phyloP scores from a whole-genome alignment of 768 basidiomycete species.

The Omphalotus guepiniiformis region DNA sequence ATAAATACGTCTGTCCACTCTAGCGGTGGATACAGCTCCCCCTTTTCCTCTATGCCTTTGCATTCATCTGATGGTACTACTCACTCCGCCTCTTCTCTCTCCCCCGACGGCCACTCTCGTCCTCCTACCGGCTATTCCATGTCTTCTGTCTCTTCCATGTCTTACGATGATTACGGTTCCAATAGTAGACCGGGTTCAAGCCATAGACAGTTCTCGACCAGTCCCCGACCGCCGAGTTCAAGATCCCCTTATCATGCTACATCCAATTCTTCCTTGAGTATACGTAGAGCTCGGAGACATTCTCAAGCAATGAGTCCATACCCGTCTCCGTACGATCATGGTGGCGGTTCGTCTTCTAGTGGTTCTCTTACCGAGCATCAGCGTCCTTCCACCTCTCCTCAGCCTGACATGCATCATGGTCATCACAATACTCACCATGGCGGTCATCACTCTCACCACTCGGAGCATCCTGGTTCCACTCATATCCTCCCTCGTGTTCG shows the following conservation, averaged over 20 bases:
- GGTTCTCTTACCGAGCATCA: constrained; percentile 42
- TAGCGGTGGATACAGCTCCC: constrained; percentile 44
- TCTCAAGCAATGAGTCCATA: constrained; percentile 88
- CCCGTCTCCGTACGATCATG: constrained; percentile 75
- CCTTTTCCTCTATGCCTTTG: constrained; percentile 69
- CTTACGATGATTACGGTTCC: constrained; percentile 62
- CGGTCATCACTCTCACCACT: constrained; percentile 37
- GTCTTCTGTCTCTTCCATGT: constrained; percentile 66
- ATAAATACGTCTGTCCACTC: constrained; percentile 53
- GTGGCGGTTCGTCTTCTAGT: constrained; percentile 7
- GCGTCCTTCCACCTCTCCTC: constrained; percentile 69
- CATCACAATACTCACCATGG: constrained; percentile 24
- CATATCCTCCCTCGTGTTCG: constrained; percentile 61
- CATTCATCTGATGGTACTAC: constrained; percentile 56
- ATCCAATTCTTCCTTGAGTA: constrained; percentile 50
- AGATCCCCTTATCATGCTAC: constrained; percentile 38
- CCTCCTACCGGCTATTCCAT: constrained; percentile 86
- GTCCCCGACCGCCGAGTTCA: constrained; percentile 65
- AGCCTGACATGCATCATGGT: constrained; percentile 42
- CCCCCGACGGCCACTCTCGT: constrained; percentile 75
- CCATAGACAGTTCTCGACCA: constrained; percentile 60
- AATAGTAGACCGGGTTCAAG: constrained; percentile 73
- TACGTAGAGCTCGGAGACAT: constrained; percentile 72
- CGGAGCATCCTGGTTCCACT: not conserved
- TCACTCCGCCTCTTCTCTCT: constrained; percentile 57